Evolutionary conservation across 169 alveolate genomes (phyloP), one percentile per base, ranked within the genome.

Genomic region (Toxoplasma gondii): DNA sequence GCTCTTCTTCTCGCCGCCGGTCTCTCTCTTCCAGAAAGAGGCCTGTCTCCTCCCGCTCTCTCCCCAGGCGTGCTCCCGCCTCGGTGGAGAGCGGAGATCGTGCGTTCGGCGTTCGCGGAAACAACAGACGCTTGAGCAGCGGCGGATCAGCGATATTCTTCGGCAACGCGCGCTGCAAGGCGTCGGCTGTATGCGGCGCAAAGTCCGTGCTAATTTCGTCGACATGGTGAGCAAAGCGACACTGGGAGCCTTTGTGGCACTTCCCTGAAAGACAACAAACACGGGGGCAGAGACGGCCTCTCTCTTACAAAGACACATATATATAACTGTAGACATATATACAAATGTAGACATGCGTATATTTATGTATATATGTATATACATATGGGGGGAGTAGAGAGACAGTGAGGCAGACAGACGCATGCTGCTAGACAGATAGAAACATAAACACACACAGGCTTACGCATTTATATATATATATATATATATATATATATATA

Each of bases 121-220:
- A 64, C 74, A 64, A 19, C 74, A 64, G 74, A 27, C 74, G 74
- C 74, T 64, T 64, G n/a, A 64, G 74, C n/a, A 64, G 24, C n/a
- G 86, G 86, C 39, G 86, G 45, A n/a, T 38, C 86, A 1, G 86
- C 29, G n/a, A 78, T 10, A n/a, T 78, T 78, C 86, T 78, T 78
- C 45, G 86, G 86, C 22, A 78, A 45, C 39, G 86, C 86, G 29
- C 45, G 86, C 86, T 78, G 86, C 39, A 78, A 16, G n/a, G 86
- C 86, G 45, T 78, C 86, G 45, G 86, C 49, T 78, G 86, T 78
- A n/a, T 78, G 86, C 49, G 86, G 86, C 4, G 86, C 86, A 78
- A 36, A 78, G 44, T 78, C 86, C 10, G 86, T 78, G 45, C 86
- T 78, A 16, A 78, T 78, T n/a, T 78, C 86, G n/a, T 78, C 86